phyloP scores from a whole-genome alignment of 2,329 filamentous ascomycete species.

The Sordariomycetes sp. region DNA sequence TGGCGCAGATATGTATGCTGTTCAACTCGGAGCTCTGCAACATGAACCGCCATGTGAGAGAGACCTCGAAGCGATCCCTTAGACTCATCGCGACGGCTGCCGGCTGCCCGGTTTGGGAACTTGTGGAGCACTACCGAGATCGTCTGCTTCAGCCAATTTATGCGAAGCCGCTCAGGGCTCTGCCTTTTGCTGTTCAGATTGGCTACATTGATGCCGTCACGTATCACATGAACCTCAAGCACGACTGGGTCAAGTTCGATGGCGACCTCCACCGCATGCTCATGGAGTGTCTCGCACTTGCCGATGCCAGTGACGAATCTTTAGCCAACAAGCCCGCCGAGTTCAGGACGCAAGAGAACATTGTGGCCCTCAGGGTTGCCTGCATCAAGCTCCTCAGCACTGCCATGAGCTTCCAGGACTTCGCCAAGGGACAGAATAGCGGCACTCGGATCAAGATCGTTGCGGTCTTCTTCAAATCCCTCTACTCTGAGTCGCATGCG shows the following conservation, averaged over 20 bases:
- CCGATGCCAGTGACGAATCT: constrained; percentile 88
- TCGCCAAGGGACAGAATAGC: constrained; percentile 58
- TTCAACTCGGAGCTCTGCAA: constrained; percentile 84
- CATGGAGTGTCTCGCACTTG: constrained; percentile 85
- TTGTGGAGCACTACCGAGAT: constrained; percentile 83
- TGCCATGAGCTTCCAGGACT: constrained; percentile 87
- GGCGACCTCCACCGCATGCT: constrained; percentile 81
- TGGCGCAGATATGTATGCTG: constrained; percentile 68
- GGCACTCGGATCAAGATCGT: constrained; percentile 61
- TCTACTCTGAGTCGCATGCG: constrained; percentile 85
- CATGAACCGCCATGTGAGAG: constrained; percentile 89
- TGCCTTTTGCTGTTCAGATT: constrained; percentile 92
- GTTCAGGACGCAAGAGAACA: constrained; percentile 89
- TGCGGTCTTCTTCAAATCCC: constrained; percentile 91
- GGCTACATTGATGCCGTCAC: constrained; percentile 97
- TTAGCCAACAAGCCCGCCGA: constrained; percentile 87
- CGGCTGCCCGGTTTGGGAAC: constrained; percentile 68
- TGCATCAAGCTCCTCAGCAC: constrained; percentile 89
- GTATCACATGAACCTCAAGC: constrained; percentile 81
- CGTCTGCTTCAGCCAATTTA: constrained; percentile 84
- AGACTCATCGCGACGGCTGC: constrained; percentile 69
- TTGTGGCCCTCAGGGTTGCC: constrained; percentile 80
- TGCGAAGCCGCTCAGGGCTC: constrained; percentile 80
- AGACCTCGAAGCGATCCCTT: constrained; percentile 71
- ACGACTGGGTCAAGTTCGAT: constrained; percentile 82